A percentile compares a stretch with the other conserved stretches of the same genome.
These are phyloP conservation scores for Fusarium heterosporum DNA, from an alignment of 2,329 filamentous ascomycete genomes.

Conservation along the genomic window DNA sequence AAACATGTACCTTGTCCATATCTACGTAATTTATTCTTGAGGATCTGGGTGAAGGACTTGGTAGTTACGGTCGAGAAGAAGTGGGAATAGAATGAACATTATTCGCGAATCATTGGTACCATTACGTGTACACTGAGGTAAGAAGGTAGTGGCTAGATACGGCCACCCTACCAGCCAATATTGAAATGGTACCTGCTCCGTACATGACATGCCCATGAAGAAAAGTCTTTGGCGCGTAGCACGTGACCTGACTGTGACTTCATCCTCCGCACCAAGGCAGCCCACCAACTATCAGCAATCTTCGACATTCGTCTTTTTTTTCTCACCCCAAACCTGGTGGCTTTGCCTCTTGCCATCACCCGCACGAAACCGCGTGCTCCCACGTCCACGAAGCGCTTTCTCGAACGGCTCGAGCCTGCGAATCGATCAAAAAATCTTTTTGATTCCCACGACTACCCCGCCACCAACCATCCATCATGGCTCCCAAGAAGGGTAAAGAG, in stretches of 20 bases:
- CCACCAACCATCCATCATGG: constrained; percentile 67
- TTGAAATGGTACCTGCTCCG: background rate
- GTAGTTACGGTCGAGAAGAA: background rate
- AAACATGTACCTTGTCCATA: background rate
- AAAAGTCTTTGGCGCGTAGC: constrained; percentile 37
- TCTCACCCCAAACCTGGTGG: constrained; percentile 27
- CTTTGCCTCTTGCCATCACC: constrained; percentile 27
- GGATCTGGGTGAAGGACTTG: background rate
- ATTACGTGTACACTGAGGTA: background rate
- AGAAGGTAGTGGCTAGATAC: background rate
- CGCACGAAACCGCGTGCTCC: constrained; percentile 22
- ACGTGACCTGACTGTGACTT: constrained; percentile 48
- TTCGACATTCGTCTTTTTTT: constrained; percentile 43
- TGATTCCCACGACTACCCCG: constrained; percentile 44
- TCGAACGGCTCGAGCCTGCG: constrained; percentile 11
- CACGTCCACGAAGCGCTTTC: constrained; percentile 1
- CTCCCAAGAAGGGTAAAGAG: constrained; percentile 75
- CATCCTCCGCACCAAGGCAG: constrained; percentile 46
- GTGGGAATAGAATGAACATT: background rate
- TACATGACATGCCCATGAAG: constrained; percentile 3
- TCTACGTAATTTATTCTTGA: background rate
- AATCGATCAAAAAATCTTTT: constrained; percentile 21
- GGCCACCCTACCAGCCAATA: background rate
- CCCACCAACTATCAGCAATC: constrained; percentile 47
- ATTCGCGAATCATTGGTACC: background rate